phyloP scores from a whole-genome alignment of 169 alveolate genomes.

The Plasmodium fragile region DNA sequence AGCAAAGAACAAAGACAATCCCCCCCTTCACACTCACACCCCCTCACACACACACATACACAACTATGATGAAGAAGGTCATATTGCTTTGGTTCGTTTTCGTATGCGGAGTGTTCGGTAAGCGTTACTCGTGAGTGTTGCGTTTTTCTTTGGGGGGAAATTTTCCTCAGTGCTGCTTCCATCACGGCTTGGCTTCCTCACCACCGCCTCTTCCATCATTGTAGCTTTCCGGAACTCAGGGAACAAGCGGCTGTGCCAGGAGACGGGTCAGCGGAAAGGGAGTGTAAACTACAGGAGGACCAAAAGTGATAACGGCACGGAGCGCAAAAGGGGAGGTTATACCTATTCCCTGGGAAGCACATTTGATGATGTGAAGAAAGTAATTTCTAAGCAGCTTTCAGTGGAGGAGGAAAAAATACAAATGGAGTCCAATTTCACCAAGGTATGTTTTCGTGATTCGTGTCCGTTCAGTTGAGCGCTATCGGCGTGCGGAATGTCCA shows the following conservation, averaged over 20 bases:
- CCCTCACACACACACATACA: no score
- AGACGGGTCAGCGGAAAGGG: neutral
- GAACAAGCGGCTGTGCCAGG: neutral
- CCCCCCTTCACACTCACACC: neutral
- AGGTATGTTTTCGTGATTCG: neutral
- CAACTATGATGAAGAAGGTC: neutral
- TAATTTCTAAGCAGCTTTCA: constrained; percentile 60
- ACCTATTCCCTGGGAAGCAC: constrained; percentile 24
- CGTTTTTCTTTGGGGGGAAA: neutral
- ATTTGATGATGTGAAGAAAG: constrained; percentile 32
- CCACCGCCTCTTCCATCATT: neutral
- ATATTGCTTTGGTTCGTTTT: neutral
- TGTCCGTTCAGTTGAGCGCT: neutral
- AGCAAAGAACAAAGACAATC: neutral
- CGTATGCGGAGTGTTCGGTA: neutral
- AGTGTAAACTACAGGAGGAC: neutral
- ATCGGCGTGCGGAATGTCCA: neutral
- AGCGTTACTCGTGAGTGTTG: neutral
- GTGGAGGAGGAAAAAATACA: constrained; percentile 71
- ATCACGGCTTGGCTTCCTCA: neutral
- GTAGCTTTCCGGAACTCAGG: constrained; percentile 24
- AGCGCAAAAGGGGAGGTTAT: neutral
- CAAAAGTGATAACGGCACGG: neutral
- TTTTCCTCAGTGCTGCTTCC: neutral
- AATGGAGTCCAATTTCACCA: constrained; percentile 35